phyloP scores from a whole-genome alignment of 805 yeast species.

The Lipomyces sp. region DNA sequence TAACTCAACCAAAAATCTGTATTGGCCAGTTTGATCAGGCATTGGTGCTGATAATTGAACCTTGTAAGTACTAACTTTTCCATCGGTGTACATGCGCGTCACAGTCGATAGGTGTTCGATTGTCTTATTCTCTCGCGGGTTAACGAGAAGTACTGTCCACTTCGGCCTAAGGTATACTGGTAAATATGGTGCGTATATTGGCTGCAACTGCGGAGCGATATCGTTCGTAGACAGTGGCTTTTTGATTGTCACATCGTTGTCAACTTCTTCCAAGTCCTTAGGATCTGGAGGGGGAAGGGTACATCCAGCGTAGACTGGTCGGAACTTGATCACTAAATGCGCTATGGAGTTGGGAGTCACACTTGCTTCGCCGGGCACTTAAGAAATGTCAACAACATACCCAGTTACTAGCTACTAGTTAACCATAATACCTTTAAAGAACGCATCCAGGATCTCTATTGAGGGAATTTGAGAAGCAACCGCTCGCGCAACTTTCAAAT shows the following conservation, averaged over 20 bases:
- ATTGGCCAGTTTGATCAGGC: slow-evolving; percentile 70
- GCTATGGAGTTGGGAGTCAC: slow-evolving; percentile 71
- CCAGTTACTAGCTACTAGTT: neutral
- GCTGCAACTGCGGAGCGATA: slow-evolving; percentile 71
- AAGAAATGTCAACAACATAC: slow-evolving; percentile 49
- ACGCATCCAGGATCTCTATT: slow-evolving; percentile 28
- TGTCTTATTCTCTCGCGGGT: slow-evolving; percentile 80
- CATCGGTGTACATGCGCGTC: slow-evolving; percentile 60
- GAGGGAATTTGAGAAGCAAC: slow-evolving; percentile 35
- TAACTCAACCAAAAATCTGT: slow-evolving; percentile 70
- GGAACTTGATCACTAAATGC: slow-evolving; percentile 74
- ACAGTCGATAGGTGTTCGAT: slow-evolving; percentile 68
- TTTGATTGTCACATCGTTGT: slow-evolving; percentile 66
- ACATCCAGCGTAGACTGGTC: slow-evolving; percentile 69
- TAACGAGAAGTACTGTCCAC: slow-evolving; percentile 72
- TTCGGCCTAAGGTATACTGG: slow-evolving; percentile 58
- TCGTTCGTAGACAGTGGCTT: slow-evolving; percentile 72
- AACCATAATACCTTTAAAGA: slow-evolving; percentile 30
- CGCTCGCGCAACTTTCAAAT: slow-evolving; percentile 24
- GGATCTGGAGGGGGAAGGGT: slow-evolving; percentile 41
- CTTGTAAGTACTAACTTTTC: slow-evolving; percentile 74
- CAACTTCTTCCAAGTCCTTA: slow-evolving; percentile 55
- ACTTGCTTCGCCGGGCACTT: slow-evolving; percentile 85
- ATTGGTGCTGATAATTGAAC: slow-evolving; percentile 75
- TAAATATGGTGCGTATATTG: slow-evolving; percentile 73